These are phyloP conservation scores for Flaveria sonorensis DNA, from an alignment of 129 eudicot genomes.

Conservation along the genomic window DNA sequence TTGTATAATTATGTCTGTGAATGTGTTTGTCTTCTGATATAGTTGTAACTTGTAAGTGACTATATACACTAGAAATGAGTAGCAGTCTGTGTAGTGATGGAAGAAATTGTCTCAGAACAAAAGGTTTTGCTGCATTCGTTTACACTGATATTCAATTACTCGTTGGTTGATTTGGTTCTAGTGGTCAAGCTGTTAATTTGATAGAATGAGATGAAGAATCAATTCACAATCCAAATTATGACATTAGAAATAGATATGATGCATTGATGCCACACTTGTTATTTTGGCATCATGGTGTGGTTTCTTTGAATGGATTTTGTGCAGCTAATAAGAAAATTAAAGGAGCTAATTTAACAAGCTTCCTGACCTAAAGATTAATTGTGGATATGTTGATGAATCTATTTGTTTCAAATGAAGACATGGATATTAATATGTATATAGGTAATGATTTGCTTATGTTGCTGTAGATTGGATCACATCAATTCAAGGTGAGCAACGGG, in stretches of 20 bases:
- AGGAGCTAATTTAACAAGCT: too few relatives aligned
- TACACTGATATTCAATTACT: too few relatives aligned
- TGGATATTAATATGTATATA: background rate
- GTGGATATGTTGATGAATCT: background rate
- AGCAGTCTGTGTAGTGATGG: background rate
- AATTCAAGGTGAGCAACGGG: constrained; percentile 98
- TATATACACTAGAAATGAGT: background rate
- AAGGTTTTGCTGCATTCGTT: too few relatives aligned
- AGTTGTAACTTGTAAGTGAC: background rate
- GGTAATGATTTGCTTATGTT: constrained; percentile 12
- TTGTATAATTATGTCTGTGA: background rate
- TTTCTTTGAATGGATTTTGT: background rate
- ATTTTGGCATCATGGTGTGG: too few relatives aligned
- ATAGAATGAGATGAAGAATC: too few relatives aligned
- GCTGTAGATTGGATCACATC: constrained; percentile 87
- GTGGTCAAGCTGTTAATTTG: too few relatives aligned
- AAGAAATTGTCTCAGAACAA: background rate
- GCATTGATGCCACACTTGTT: too few relatives aligned
- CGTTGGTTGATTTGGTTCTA: too few relatives aligned
- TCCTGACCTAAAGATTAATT: too few relatives aligned
- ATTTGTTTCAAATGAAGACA: background rate
- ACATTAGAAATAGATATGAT: background rate
- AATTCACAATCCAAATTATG: background rate
- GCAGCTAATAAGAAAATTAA: too few relatives aligned
- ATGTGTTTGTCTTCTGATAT: background rate